Percentiles rank a stretch among this genome's conserved stretches.
Evolutionary conservation across 257 asterid species (phyloP).

Genomic region (Plectranthus barbatus): DNA sequence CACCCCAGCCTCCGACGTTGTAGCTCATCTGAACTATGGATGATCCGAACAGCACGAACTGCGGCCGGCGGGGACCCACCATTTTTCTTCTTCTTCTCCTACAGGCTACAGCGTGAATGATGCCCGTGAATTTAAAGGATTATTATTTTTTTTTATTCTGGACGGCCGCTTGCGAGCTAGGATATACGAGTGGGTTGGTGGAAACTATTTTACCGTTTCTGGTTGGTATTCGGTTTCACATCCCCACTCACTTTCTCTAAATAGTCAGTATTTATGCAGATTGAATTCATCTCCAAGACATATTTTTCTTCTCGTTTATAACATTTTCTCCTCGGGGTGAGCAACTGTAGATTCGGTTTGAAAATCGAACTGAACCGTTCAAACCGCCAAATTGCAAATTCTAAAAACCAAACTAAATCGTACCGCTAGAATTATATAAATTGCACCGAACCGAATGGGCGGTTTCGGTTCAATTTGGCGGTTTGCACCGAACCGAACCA

Average conservation of each 20-base stretch:
- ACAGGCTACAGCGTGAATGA: not conserved
- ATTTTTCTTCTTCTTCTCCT: constrained; percentile 26
- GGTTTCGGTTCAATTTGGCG: too few species aligned
- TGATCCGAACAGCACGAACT: constrained; percentile 74
- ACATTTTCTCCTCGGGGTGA: too few species aligned
- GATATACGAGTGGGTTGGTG: not conserved
- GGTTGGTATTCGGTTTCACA: not conserved
- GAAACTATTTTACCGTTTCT: not conserved
- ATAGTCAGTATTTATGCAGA: not conserved
- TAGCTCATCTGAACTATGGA: constrained; percentile 65
- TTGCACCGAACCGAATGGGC: too few species aligned
- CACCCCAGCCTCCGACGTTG: constrained; percentile 74
- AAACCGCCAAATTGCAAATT: too few species aligned
- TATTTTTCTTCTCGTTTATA: not conserved
- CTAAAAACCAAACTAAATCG: too few species aligned
- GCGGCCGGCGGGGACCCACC: constrained; percentile 71
- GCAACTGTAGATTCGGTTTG: too few species aligned
- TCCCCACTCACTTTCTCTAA: not conserved
- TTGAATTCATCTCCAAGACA: too few species aligned
- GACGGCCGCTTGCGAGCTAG: not conserved
- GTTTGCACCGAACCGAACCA: too few species aligned
- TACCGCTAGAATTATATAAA: too few species aligned
- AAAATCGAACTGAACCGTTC: too few species aligned
- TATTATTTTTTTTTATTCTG: not conserved
- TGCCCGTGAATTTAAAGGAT: not conserved